Evolutionary conservation across 169 alveolate species (phyloP).

Genomic region (Babesia ovis): DNA sequence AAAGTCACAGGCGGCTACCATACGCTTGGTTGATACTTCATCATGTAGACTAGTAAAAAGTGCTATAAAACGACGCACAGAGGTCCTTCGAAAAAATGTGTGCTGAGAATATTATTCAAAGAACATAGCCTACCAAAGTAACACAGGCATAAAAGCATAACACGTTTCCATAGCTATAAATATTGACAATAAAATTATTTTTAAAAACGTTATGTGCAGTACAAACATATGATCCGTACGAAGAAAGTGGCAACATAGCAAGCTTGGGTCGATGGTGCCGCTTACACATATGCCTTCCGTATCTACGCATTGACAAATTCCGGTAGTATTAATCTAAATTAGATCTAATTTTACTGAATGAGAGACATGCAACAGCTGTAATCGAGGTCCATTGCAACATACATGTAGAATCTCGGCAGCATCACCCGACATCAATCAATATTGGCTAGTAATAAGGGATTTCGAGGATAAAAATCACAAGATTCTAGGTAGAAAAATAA

Average conservation of each 20-base stretch:
- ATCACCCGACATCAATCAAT: constrained; percentile 17
- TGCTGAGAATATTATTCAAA: no score
- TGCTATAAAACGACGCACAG: no score
- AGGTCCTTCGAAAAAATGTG: no score
- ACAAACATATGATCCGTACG: not conserved
- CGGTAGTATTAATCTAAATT: no score
- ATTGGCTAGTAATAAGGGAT: not conserved
- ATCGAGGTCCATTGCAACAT: not conserved
- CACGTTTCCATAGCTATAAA: not conserved
- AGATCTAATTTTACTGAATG: not conserved
- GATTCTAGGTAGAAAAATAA: not conserved
- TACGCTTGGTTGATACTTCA: no score
- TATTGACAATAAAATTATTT: no score
- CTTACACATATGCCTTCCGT: no score
- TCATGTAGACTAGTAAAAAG: no score
- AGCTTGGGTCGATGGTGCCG: not conserved
- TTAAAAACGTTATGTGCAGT: no score
- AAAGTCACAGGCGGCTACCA: no score
- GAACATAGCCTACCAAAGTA: constrained; percentile 4
- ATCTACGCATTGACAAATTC: no score
- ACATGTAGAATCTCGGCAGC: constrained; percentile 26
- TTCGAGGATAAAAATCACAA: not conserved
- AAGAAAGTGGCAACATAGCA: not conserved
- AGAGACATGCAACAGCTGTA: not conserved
- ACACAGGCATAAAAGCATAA: not conserved